Conservation (phyloP, 1,139 yeast genomes). For the Pichia sorboxylosa region DNA sequence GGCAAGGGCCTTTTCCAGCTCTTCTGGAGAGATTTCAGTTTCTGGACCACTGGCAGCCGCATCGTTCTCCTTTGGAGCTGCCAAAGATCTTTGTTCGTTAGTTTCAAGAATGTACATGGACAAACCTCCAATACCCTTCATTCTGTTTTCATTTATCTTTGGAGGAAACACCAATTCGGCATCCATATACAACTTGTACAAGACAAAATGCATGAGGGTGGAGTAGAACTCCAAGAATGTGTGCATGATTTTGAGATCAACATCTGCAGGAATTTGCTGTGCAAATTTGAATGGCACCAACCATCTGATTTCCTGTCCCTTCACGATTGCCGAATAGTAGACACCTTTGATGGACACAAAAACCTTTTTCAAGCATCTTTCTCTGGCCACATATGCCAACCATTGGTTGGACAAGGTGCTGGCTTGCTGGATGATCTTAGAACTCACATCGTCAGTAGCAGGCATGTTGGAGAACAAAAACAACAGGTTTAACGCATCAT, state of each 20-base stretch:
- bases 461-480: constrained; percentile 92
- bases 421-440: constrained; percentile 76
- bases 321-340: constrained; percentile 80
- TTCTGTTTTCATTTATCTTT: constrained; percentile 54
- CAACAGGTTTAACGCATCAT: constrained; percentile 91
- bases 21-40: constrained; percentile 30
- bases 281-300: constrained; percentile 95
- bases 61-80: constrained; percentile 26
- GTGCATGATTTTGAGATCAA: constrained; percentile 93
- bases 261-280: constrained; percentile 84
- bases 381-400: constrained; percentile 87
- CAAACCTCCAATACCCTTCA: constrained; percentile 84
- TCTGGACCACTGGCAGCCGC: constrained; percentile 9
- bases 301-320: constrained; percentile 94
- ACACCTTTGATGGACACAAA: constrained; percentile 97
- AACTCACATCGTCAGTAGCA: constrained; percentile 73
- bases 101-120: constrained; percentile 69
- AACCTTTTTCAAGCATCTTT: constrained; percentile 71
- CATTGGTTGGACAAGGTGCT: constrained; percentile 83
- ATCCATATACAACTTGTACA: constrained; percentile 77
- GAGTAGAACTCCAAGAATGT: constrained; percentile 94
- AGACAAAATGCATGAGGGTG: constrained; percentile 76
- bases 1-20: constrained; percentile 37
- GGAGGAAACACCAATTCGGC: constrained; percentile 88
- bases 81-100: constrained; percentile 29